Base-by-base conservation (phyloP, 1,139 yeast genomes). In the Schwanniomyces etchellsii region DNA sequence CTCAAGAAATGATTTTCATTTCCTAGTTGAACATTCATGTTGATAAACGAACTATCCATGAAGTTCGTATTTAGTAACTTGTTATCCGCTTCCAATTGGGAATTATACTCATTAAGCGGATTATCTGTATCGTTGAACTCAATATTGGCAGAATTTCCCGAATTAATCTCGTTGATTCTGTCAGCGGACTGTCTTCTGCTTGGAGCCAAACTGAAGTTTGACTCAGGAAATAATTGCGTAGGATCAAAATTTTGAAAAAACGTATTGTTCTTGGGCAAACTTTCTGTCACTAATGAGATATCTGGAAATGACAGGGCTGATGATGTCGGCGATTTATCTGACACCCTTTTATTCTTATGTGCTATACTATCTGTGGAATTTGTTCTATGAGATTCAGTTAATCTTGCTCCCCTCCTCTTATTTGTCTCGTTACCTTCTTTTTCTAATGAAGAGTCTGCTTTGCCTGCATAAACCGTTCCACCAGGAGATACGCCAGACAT, bases 191-290 rank as follows among this genome's bases (percentile, higher is more conserved):
- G 14, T 27, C 32, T 24, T 23, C 27, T n/a, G 7, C 24, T 14
- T n/a, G 21, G 21, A 18, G 20, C 9, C 5, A 14, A 15, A 20
- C 21, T 30, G 16, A 41, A 44, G 32, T 45, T 50, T 11, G 47
- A 45, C 23, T 53, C 64, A 11, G 74, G 74, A 39, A 70, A 70
- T 44, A 70, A 60, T 40, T 70, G 74, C 1, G 71, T 60, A 9
- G 74, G 74, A 37, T 68, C 71, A 41, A 67, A 68, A 43, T 66
- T 66, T 29, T 65, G 71, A 40, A 64, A 59, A 41, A 67, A 68
- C 35, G 60, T 60, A 28, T 52, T 59, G 35, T 57, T 60, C 13
- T 64, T 50, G 5, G 70, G 70, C 38, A 64, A 45, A 27, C 50
- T 57, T 37, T 68, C 74, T 1, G 74, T 68, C 5, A 68, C 74